These are phyloP conservation scores for Gymnopilus junonius DNA, from an alignment of 768 basidiomycete species.

Conservation along the genomic window DNA sequence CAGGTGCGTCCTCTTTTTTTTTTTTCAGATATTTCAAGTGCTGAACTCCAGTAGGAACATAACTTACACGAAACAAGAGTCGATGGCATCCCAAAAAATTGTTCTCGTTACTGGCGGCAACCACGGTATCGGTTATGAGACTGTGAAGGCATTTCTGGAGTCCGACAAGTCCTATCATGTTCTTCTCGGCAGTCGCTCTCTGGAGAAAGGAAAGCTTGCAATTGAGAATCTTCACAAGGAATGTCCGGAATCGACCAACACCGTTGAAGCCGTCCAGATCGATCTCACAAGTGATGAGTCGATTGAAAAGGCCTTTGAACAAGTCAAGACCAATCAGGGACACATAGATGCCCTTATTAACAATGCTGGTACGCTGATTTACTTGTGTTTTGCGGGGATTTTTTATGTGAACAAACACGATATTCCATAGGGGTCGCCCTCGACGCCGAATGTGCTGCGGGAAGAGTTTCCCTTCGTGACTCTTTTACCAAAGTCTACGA, in stretches of 20 bases:
- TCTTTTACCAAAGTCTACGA: neutral
- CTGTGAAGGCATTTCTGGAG: neutral
- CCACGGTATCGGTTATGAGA: neutral
- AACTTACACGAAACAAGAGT: neutral
- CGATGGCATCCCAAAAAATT: neutral
- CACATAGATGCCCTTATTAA: neutral
- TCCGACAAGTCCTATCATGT: neutral
- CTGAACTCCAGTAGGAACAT: neutral
- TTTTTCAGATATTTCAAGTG: no score
- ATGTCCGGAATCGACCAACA: neutral
- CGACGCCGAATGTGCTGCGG: neutral
- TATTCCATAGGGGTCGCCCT: neutral
- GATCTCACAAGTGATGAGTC: conserved; percentile 1
- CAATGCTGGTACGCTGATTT: neutral
- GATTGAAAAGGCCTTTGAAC: conserved; percentile 1
- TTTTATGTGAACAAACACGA: neutral
- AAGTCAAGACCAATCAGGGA: neutral
- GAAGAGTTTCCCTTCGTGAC: neutral
- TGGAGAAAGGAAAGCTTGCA: neutral
- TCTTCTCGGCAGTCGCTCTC: conserved; percentile 1
- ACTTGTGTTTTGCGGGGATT: neutral
- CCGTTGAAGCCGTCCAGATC: neutral
- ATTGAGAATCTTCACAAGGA: neutral
- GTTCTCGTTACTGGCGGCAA: conserved; percentile 2
- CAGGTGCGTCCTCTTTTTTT: no score